Base-by-base conservation (phyloP, 2,329 filamentous ascomycete species). In the Chaetoscypha palmicola region DNA sequence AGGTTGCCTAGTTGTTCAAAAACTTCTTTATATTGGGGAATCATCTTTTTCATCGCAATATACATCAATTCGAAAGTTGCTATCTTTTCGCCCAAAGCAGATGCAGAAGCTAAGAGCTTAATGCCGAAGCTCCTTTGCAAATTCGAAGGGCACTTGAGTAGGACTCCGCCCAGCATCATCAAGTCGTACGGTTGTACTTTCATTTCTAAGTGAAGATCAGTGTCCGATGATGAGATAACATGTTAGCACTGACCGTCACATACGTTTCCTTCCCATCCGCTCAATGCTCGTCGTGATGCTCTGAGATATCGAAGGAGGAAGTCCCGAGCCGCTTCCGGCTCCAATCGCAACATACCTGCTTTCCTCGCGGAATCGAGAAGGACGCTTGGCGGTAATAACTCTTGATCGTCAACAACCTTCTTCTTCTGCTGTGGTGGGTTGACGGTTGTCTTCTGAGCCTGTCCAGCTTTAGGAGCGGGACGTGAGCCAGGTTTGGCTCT, bases 51-150 rank as follows among this genome's bases (percentile, higher is more conserved):
- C 7, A 58, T 44, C 24, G 50, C 55, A 12, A 41, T 20, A 3
- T 44, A 34, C 3, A 60, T 43, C 26, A 62, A 38, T 11, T 49
- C 45, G 32, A 57, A 52, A 1, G 52, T 58, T 14, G 58, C 57
- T n/a, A 42, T 31, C 19, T 50, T 49, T 21, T 62, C 58, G 4
- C 58, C 59, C 12, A 61, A 49, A 17, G 26, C 38, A 12, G 59
- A 57, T 7, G 59, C 57, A 8, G 52, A 47, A 11, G 55, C 30
- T 31, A 58, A 35, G 23, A 62, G 37, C 30, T 46, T 48, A 19
- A 45, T 51, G 4, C 46, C 58, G 2, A 62, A 24, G 3, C 35
- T 23, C 32, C 47, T 40, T 39, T 61, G 58, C 10, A 28, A 36
- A 14, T 22, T 34, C 7, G 19, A 34, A 14, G 31, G 38, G 34